Evolutionary conservation across 805 yeast genomes (phyloP).

Genomic region (Kodamaea leandrae): DNA sequence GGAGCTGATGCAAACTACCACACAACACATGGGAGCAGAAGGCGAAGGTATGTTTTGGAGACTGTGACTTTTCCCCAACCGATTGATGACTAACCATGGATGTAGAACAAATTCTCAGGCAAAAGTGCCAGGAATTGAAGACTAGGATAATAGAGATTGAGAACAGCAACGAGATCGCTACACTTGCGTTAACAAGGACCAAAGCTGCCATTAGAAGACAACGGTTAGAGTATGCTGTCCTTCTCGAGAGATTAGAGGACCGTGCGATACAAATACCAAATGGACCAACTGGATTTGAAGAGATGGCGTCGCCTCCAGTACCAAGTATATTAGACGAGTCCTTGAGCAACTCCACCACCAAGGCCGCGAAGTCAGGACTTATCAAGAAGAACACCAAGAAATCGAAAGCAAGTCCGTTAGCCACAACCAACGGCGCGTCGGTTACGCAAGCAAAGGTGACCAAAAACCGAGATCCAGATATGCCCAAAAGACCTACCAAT

Average conservation of each 20-base stretch:
- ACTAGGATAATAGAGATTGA: constrained; percentile 69
- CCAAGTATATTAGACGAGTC: constrained; percentile 36
- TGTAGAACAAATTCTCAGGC: constrained; percentile 44
- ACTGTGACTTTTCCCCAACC: no score
- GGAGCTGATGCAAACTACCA: not conserved
- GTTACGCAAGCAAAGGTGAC: constrained; percentile 26
- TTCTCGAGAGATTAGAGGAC: constrained; percentile 75
- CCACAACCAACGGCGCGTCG: constrained; percentile 17
- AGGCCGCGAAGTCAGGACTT: constrained; percentile 18
- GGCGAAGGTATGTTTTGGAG: constrained; percentile 36
- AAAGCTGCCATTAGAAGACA: constrained; percentile 72
- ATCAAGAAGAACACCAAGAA: constrained; percentile 20
- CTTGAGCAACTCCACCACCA: constrained; percentile 21
- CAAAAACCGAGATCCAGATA: constrained; percentile 70
- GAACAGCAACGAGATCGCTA: constrained; percentile 70
- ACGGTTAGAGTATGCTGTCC: constrained; percentile 76
- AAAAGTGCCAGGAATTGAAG: constrained; percentile 71
- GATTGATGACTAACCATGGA: not conserved
- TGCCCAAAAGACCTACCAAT: constrained; percentile 87
- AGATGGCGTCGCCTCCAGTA: constrained; percentile 41
- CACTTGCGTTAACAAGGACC: constrained; percentile 74
- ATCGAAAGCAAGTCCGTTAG: constrained; percentile 15
- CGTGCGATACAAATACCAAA: constrained; percentile 37
- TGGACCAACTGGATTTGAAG: constrained; percentile 25
- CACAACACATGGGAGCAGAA: constrained; percentile 30